Percentiles rank a stretch among this genome's conserved stretches.
Evolutionary conservation across 176 grass and related monocot species (phyloP).

Genomic region (Cocos nucifera): DNA sequence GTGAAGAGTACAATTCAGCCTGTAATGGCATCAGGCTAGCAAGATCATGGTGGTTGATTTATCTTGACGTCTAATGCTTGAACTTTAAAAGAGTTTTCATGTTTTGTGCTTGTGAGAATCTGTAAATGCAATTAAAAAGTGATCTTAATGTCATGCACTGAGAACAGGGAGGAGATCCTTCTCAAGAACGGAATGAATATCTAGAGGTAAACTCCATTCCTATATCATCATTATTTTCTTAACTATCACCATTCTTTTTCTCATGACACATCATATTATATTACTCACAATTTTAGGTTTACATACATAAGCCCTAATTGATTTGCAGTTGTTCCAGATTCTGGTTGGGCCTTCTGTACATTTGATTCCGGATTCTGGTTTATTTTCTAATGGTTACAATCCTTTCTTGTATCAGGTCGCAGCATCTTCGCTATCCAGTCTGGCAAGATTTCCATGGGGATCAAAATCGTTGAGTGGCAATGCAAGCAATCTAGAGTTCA

Average conservation of each 20-base stretch:
- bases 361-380: background rate
- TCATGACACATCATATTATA: background rate
- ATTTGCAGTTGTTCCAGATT: no score
- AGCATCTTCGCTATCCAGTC: conserved; percentile 81
- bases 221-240: background rate
- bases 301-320: no score
- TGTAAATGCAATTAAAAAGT: no score
- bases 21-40: no score
- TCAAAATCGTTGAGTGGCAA: conserved; percentile 43
- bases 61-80: no score
- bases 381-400: background rate
- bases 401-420: conserved; percentile 23
- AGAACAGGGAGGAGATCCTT: conserved; percentile 67
- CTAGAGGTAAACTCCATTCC: conserved; percentile 42
- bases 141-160: no score
- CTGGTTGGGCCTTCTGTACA: no score
- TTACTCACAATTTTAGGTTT: no score
- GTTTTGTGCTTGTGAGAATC: no score
- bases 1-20: no score
- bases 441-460: conserved; percentile 82
- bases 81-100: no score
- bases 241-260: background rate
- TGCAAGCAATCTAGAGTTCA: background rate
- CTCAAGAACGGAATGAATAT: conserved; percentile 56
- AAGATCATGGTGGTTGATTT: no score